Base-by-base conservation (phyloP, 495 filamentous ascomycete species). In the Letharia columbiana region DNA sequence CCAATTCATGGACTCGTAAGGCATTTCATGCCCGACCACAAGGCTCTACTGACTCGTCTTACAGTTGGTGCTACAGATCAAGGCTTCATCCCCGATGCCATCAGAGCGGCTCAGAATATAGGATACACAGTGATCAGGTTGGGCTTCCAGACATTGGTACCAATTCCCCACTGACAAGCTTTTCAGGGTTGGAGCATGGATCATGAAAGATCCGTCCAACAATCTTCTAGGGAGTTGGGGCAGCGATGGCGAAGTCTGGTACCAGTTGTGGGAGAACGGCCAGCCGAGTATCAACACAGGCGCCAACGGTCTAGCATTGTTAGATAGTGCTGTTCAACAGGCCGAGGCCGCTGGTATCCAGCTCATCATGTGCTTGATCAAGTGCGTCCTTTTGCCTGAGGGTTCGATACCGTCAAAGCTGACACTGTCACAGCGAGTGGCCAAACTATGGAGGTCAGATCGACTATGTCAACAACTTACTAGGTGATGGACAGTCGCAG, bases 231-330 rank as follows among this genome's bases (percentile, higher is more conserved):
- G 54, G 8, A 20, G 13, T 9, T 57, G 54, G 54, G 64, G 64
- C 20, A 60, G 28, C 35, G 71, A 72, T 0, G 82, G 81, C 13
- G 81, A 77, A 10, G 81, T 86, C 20, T 88, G 81, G 72, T 89
- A 79, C 77, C 86, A 91, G 71, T 73, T 79, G 18, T 81, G 86
- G 63, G 76, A 77, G 0, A 73, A 80, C 17, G 77, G 78, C 20
- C 78, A 76, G 0, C 83, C 82, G 1, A 81, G 80, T 28, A 87
- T 90, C 76, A 89, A 90, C 75, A 88, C 84, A 1, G 86, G 87
- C 4, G 67, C 81, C 47, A 79, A 87, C 71, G 87, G 87, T 11
- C 78, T 89, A 5, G 80, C 88, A 72, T 79, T 83, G 13, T 80
- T 89, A 41, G 86, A 89, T 72, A 82, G 82, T 61, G 85, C 87